Base-by-base conservation (phyloP, 305 asterid species). In the Fraxinus albicans region DNA sequence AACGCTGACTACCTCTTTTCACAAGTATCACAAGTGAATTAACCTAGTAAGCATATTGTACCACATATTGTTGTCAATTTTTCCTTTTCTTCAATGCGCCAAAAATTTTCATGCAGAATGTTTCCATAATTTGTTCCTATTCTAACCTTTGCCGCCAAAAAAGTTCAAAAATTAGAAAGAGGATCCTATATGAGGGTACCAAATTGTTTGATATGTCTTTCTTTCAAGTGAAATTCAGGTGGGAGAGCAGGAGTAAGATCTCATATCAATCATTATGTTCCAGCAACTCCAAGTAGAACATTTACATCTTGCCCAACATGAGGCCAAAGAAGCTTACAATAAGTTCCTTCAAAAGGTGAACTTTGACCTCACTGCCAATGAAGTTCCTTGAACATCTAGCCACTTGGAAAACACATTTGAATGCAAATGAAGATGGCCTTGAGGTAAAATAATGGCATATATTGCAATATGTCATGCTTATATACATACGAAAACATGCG, bases 381-480 rank as follows among this genome's bases (percentile, higher is more conserved):
- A 79, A 50, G 10, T 25, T 50, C 70, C 63, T 77, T 31, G 25
- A 76, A 40, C 34, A 72, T 23, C 36, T 77, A 36, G 76, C 72
- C 44, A 63, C 60, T 83, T 47, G 34, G 77, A 73, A 77, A 69
- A 75, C 0, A 29, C 72, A 63, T 73, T 73, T 77, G 35, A 36
- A 83, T 40, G 58, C 27, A 58, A 83, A 76, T 31, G 80, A 83
- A 76, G n/a, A 55, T 55, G 31, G 17, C 40, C 6, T 10, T 78
- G 29, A 25, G 73, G 79, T 63, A 8, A 53, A 79, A 69, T 19
- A 58, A 80, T 29, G 34, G 60, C 69, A 77, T 69, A 60, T 19
- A 9, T 70, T 55, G 58, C 77, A 84, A 80, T 4, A 55, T 31
- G 21, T 69, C 38, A 29, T 17, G 50, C 60, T 69, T 67, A 58